These are phyloP conservation scores for Rhizophora mangle DNA, from an alignment of 345 rosid species.

Conservation along the genomic window DNA sequence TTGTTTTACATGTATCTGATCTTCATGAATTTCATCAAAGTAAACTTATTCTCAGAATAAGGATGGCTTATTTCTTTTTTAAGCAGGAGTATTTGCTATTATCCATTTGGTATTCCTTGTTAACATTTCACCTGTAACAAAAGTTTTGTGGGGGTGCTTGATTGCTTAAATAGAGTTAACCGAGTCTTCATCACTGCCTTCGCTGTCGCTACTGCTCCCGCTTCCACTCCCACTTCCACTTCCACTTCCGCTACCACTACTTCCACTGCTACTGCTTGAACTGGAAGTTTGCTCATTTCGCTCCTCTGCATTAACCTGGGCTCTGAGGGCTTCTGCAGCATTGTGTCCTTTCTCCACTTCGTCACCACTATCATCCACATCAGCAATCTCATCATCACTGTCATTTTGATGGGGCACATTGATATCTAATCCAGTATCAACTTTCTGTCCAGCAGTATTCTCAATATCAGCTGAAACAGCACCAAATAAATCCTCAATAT, in stretches of 20 bases:
- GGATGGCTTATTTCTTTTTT: constrained; percentile 8
- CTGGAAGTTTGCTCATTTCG: constrained; percentile 38
- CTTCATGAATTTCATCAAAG: not conserved
- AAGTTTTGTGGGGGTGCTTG: not conserved
- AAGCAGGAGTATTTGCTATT: not conserved
- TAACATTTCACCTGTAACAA: not conserved
- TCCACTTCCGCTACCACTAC: constrained; percentile 59
- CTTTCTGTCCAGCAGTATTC: constrained; percentile 32
- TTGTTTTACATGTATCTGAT: not conserved
- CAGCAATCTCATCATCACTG: constrained; percentile 80
- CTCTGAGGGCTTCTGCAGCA: constrained; percentile 92
- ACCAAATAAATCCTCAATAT: constrained; percentile 63
- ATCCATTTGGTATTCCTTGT: not conserved
- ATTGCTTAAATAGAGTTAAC: constrained; percentile 54
- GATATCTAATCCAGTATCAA: constrained; percentile 21
- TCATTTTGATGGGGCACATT: constrained; percentile 49
- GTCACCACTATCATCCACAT: constrained; percentile 70
- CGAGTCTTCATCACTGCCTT: constrained; percentile 66
- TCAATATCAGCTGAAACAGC: constrained; percentile 46
- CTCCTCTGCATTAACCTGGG: constrained; percentile 64
- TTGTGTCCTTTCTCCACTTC: constrained; percentile 66
- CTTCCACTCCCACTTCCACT: constrained; percentile 63
- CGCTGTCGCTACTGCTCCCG: constrained; percentile 56
- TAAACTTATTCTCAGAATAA: not conserved
- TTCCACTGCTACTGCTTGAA: constrained; percentile 73